These are phyloP conservation scores for Penicillium paneum DNA, from an alignment of 2,329 filamentous ascomycete genomes.

Conservation along the genomic window DNA sequence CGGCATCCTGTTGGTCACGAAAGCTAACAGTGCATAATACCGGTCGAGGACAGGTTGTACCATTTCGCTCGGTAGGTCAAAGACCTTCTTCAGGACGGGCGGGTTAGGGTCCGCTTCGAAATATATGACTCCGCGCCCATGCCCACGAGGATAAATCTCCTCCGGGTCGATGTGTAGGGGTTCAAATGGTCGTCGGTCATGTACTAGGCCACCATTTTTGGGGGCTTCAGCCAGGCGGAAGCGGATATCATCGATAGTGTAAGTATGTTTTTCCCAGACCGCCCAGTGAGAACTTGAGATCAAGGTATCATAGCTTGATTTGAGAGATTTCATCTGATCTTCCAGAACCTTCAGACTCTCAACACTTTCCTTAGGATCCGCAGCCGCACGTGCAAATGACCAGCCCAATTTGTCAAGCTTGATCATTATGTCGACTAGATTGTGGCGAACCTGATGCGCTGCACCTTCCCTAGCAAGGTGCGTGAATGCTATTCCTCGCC, in stretches of 20 bases:
- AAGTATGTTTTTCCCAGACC: conserved; percentile 30
- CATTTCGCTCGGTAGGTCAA: conserved; percentile 13
- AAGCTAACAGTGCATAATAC: conserved; percentile 26
- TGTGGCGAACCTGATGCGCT: conserved; percentile 11
- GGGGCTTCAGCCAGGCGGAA: conserved; percentile 40
- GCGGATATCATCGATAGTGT: conserved; percentile 54
- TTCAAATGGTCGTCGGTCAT: conserved; percentile 70
- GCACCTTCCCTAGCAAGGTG: conserved; percentile 30
- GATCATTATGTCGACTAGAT: conserved; percentile 15
- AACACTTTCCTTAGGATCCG: conserved; percentile 20
- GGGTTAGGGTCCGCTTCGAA: conserved; percentile 34
- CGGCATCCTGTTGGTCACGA: conserved; percentile 25
- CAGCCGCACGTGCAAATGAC: conserved; percentile 25
- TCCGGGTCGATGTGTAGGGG: conserved; percentile 56
- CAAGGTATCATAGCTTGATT: not conserved
- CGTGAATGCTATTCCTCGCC: conserved; percentile 2
- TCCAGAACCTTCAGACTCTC: conserved; percentile 24
- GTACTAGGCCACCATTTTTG: conserved; percentile 54
- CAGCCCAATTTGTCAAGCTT: conserved; percentile 31
- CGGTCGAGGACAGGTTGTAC: conserved; percentile 20
- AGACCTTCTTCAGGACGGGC: conserved; percentile 18
- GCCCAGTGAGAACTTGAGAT: conserved; percentile 27
- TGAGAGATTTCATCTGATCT: conserved; percentile 15
- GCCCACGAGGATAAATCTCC: conserved; percentile 65
- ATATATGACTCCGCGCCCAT: conserved; percentile 34